These are phyloP conservation scores for Exophiala aquamarina DNA, from an alignment of 2,329 filamentous ascomycete species.

Conservation along the genomic window DNA sequence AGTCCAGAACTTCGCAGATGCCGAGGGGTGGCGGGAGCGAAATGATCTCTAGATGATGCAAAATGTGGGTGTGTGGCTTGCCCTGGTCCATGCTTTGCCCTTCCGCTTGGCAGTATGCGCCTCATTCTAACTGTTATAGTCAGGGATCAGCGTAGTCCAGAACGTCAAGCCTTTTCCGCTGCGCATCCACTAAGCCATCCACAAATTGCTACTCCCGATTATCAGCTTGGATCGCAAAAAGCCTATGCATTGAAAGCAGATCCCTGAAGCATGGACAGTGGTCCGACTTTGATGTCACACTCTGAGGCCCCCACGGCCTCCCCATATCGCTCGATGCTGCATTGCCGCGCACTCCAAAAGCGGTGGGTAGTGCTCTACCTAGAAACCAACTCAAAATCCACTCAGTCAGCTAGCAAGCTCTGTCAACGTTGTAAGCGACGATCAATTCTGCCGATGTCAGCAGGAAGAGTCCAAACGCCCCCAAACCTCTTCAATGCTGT, in stretches of 20 bases:
- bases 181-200: not conserved
- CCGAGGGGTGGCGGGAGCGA: constrained; percentile 5
- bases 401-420: too few relatives aligned
- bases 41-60: not conserved
- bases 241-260: too few relatives aligned
- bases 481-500: too few relatives aligned
- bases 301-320: too few relatives aligned
- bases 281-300: not conserved
- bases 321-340: too few relatives aligned
- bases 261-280: too few relatives aligned
- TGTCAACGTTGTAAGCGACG: too few relatives aligned
- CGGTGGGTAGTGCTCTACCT: too few relatives aligned
- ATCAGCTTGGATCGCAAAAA: not conserved
- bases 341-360: too few relatives aligned
- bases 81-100: not conserved
- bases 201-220: not conserved
- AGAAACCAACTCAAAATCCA: too few relatives aligned
- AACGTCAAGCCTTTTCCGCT: constrained; percentile 7
- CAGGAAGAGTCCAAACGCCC: too few relatives aligned
- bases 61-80: constrained; percentile 16
- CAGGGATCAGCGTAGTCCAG: constrained; percentile 14
- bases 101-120: constrained; percentile 2
- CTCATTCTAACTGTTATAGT: constrained; percentile 7
- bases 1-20: constrained; percentile 19
- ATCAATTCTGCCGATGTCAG: too few relatives aligned